Base-by-base conservation (phyloP, 1,284 basidiomycete genomes). In the Heterobasidion parviporum region DNA sequence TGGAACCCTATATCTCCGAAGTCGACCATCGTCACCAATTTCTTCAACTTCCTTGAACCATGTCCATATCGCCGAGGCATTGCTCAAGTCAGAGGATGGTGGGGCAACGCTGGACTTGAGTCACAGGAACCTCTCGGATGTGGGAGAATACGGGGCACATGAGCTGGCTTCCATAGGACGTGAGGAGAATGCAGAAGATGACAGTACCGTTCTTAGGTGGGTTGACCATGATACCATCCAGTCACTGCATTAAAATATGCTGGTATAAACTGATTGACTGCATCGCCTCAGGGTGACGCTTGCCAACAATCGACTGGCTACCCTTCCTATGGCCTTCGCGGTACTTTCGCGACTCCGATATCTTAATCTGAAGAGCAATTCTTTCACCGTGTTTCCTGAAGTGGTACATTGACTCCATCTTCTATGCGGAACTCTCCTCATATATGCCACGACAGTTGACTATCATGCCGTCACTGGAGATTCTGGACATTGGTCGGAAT, bases 401-500 rank as follows among this genome's bases (percentile, higher is more conserved):
- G 90, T 93, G 56, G 94, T 96, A 68, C 65, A 92, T 81, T 48
- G 52, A 56, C 38, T 53, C 15, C 15, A 12, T 50, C 38, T 50
- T 43, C 35, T 38, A 4, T 10, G 14, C 52, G 52, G 7, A 52
- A 53, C 48, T 38, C 54, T 56, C 41, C 58, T 52, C 16, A 58
- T 57, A 3, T 9, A 20, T 33, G 6, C 8, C 46, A 52, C 48
- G 20, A 34, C 56, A 97, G 94, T 78, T 98, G 54, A 91, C 89
- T 54, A 74, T 84, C 20, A 87, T 99, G 74, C 84, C 89, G 6
- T 86, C 88, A 4, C 78, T 99, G 59, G 95, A 99, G 72, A 97
- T 96, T 56, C 76, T 99, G 59, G 96, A 99, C 70, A 81, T 99
- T 51, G 94, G 92, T 62, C 86, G 92, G 61, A 99, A 99, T 74